Conservation (phyloP, 495 filamentous ascomycete species). For the Penicillium steckii region DNA sequence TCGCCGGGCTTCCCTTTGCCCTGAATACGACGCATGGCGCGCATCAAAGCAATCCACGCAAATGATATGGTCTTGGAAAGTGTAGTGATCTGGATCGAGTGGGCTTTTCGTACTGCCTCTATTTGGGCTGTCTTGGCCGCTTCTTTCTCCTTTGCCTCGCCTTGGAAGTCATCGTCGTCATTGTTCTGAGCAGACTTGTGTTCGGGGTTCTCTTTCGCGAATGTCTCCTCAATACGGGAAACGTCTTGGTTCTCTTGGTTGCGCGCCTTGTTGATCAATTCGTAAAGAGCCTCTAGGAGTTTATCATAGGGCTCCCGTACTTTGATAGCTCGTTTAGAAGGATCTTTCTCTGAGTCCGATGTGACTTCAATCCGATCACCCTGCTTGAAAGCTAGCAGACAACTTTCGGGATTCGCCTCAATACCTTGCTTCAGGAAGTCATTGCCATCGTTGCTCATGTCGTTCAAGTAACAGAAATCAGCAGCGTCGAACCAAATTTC, state of each 20-base stretch:
- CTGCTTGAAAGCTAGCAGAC: constrained; percentile 81
- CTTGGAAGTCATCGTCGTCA: constrained; percentile 62
- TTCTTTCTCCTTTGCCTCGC: constrained; percentile 53
- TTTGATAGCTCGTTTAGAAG: constrained; percentile 64
- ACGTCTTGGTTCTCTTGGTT: constrained; percentile 69
- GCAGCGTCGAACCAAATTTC: constrained; percentile 95
- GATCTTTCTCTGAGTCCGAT: constrained; percentile 67
- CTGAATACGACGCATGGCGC: constrained; percentile 89
- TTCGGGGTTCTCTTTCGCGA: constrained; percentile 36
- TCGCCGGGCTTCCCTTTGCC: constrained; percentile 78
- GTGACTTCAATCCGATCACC: constrained; percentile 80
- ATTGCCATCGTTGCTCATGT: constrained; percentile 64
- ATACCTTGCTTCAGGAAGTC: constrained; percentile 80
- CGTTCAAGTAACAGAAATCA: constrained; percentile 86
- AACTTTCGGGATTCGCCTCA: constrained; percentile 89
- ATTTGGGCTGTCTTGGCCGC: constrained; percentile 62
- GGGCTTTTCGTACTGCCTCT: constrained; percentile 66
- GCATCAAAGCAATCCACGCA: constrained; percentile 91
- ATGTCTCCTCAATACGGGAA: constrained; percentile 65
- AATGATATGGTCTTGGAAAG: constrained; percentile 80
- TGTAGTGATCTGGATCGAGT: constrained; percentile 65
- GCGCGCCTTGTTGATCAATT: constrained; percentile 69
- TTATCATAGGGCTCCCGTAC: constrained; percentile 81
- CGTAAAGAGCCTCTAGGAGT: constrained; percentile 81
- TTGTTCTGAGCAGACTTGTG: constrained; percentile 47